phyloP scores from a whole-genome alignment of 2,329 filamentous ascomycete species.

The Diaporthe eres region DNA sequence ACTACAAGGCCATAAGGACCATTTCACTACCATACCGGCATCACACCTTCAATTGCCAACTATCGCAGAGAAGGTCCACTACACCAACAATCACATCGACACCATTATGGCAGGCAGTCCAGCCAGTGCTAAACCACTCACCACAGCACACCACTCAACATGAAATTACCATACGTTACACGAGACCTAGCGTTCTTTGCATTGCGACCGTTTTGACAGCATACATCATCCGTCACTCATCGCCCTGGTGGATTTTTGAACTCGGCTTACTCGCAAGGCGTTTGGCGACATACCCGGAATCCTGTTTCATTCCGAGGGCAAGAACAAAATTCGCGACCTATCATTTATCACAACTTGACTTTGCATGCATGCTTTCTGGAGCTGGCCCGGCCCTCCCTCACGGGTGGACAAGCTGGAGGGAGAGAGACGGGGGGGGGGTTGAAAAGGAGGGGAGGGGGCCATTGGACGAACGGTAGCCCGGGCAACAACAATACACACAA shows the following conservation, averaged over 20 bases:
- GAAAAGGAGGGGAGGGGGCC: not conserved
- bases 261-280: conserved; percentile 33
- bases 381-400: not conserved
- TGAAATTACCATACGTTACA: conserved; percentile 22
- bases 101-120: not conserved
- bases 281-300: conserved; percentile 25
- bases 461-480: not conserved
- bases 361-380: conserved; percentile 10
- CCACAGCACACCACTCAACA: conserved; percentile 15
- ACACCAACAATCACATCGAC: conserved; percentile 4
- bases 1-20: not conserved
- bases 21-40: not conserved
- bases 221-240: conserved; percentile 16
- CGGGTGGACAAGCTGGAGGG: not conserved
- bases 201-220: conserved; percentile 21
- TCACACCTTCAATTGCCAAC: not conserved
- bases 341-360: conserved; percentile 11
- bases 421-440: too few species aligned
- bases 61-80: not conserved
- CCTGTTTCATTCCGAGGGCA: not conserved
- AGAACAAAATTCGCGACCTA: conserved; percentile 12
- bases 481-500: conserved; percentile 8
- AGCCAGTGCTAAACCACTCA: conserved; percentile 2
- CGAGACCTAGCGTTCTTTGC: conserved; percentile 17
- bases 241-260: not conserved